Evolutionary conservation across 768 basidiomycete species (phyloP).

Genomic region (Tricholoma flavovirens): DNA sequence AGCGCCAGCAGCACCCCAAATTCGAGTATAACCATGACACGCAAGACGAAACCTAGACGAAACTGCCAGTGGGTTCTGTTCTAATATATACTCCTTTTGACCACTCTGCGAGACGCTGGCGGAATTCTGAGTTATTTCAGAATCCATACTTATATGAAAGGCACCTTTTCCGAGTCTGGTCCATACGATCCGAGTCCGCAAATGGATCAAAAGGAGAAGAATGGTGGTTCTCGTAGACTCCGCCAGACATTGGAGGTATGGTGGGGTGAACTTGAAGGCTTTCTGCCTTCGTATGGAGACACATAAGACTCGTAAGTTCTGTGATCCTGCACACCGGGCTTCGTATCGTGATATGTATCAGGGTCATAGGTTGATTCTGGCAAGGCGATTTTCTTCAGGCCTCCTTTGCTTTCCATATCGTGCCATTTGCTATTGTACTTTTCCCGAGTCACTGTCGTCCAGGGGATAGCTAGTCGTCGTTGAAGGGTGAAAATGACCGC

Average conservation of each 20-base stretch:
- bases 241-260: not conserved
- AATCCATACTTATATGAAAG: not conserved
- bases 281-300: slow-evolving; percentile 3
- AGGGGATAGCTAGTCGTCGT: not conserved
- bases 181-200: not conserved
- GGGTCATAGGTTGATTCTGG: not conserved
- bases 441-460: too few species aligned
- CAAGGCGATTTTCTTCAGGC: not conserved
- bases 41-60: too few species aligned
- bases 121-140: not conserved
- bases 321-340: not conserved
- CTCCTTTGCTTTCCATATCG: slow-evolving; percentile 9
- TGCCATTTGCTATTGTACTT: slow-evolving; percentile 1
- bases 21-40: too few species aligned
- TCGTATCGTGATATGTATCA: not conserved
- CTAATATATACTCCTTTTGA: not conserved
- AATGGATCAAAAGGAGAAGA: slow-evolving; percentile 7
- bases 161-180: too few species aligned
- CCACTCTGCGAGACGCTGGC: not conserved
- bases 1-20: too few species aligned
- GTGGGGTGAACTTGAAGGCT: slow-evolving; percentile 3
- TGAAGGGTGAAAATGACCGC: slow-evolving; percentile 10
- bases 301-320: slow-evolving; percentile 7
- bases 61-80: too few species aligned
- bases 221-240: slow-evolving; percentile 2